Percentiles rank a stretch among this genome's conserved stretches.
phyloP scores from a whole-genome alignment of 768 basidiomycete species.

The Glaciozyma martinii region DNA sequence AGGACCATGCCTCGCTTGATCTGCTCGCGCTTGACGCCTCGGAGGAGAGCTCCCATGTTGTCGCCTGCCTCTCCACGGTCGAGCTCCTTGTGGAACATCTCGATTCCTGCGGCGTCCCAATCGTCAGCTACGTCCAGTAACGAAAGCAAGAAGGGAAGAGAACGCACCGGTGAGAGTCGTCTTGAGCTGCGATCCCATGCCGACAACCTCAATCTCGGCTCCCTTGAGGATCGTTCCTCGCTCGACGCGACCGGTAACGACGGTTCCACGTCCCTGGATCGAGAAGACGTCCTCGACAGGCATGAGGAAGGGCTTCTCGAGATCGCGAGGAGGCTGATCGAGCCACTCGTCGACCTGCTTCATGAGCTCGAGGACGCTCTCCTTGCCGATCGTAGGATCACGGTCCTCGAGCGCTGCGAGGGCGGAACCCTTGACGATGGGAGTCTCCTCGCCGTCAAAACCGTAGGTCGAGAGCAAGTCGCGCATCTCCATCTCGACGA shows the following conservation, averaged over 20 bases:
- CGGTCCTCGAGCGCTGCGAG: conserved; percentile 86
- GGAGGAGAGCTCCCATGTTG: conserved; percentile 95
- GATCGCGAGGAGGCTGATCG: conserved; percentile 84
- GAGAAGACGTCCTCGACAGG: conserved; percentile 95
- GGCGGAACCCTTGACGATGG: conserved; percentile 96
- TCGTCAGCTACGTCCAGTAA: background rate
- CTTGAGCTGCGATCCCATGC: conserved; percentile 70
- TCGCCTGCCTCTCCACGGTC: conserved; percentile 97
- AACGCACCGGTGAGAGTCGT: conserved; percentile 92
- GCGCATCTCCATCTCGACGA: conserved; percentile 99
- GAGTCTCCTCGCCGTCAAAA: conserved; percentile 93
- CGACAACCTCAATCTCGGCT: conserved; percentile 84
- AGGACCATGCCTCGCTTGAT: conserved; percentile 87
- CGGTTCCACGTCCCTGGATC: conserved; percentile 95
- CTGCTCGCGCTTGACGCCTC: conserved; percentile 95
- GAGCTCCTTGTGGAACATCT: conserved; percentile 99
- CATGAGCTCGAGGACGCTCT: conserved; percentile 73
- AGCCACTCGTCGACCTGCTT: conserved; percentile 88
- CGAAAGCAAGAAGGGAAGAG: conserved; percentile 38
- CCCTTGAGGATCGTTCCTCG: conserved; percentile 87
- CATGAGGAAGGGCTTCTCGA: conserved; percentile 96
- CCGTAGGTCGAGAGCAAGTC: conserved; percentile 85
- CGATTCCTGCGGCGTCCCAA: conserved; percentile 37
- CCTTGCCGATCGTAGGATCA: conserved; percentile 61
- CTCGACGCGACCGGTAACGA: conserved; percentile 90